Base-by-base conservation (phyloP, 305 asterid species). In the Solanum chacoense region DNA sequence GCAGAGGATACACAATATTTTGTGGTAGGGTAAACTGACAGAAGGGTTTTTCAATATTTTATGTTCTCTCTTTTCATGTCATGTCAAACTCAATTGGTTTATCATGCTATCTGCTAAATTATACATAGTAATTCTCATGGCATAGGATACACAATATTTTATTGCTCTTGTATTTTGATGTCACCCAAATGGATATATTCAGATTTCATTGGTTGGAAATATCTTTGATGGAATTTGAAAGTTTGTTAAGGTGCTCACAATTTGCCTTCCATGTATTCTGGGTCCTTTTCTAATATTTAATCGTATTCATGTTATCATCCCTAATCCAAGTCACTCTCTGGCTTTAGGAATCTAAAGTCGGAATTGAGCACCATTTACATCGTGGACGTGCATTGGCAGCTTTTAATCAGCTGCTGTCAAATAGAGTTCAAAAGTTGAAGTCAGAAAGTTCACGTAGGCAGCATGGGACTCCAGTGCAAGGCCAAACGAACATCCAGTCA, bases 341-440 rank as follows among this genome's bases (percentile, higher is more conserved):
- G 86, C 89, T 90, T 87, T 94, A 97, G 99, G 99, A 94, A 93
- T 91, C 96, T 92, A 96, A 94, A 88, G 94, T 91, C 36, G 99
- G 99, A 84, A 93, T 98, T 89, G 99, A 98, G 92, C 98, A 96
- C 92, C 95, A 98, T 92, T 92, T 98, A 93, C 98, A 96, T 92
- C 99, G 99, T 90, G 99, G 99, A 40, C 98, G 98, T 91, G 98
- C 99, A 86, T 90, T 98, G 90, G 98, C 98, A 67, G 98, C 99
- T 91, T 93, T 95, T 72, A 92, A 92, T 90, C 93, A 95, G 89
- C 93, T 98, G 76, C 96, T 98, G 88, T 90, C 94, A 80, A 93
- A 93, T 84, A 95, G 99, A 93, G 96, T 94, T 90, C 93, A 93
- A 89, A 94, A 89, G 90, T 90, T 94, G 93, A 95, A 94, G 88